These are phyloP conservation scores for Drechslerella coelobrocha DNA, from an alignment of 2,329 filamentous ascomycete genomes.

Conservation along the genomic window DNA sequence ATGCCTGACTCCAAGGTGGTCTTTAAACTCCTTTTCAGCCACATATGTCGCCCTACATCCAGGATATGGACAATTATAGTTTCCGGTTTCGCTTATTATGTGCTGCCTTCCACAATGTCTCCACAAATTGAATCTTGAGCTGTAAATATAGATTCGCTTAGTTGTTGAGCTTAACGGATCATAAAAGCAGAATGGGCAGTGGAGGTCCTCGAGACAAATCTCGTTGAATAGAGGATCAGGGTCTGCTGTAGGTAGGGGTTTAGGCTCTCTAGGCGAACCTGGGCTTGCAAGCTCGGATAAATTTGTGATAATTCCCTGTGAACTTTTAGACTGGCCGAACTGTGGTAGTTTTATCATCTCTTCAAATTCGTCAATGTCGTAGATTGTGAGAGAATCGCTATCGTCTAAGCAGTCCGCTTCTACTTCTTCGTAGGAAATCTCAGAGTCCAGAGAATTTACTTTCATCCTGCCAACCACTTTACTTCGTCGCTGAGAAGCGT, in stretches of 20 bases:
- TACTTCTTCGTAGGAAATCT: background rate
- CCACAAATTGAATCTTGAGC: conserved; percentile 11
- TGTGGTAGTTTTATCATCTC: conserved; percentile 2
- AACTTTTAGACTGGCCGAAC: background rate
- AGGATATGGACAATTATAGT: conserved; percentile 8
- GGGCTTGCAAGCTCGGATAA: conserved; percentile 5
- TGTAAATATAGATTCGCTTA: conserved; percentile 3
- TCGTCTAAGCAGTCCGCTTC: background rate
- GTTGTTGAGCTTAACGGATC: conserved; percentile 1
- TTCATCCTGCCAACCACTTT: conserved; percentile 5
- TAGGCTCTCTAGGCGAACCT: no score
- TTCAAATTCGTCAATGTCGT: conserved; percentile 7
- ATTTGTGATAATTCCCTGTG: conserved; percentile 5
- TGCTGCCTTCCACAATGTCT: conserved; percentile 9
- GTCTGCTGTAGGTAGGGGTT: no score
- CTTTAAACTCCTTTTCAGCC: background rate
- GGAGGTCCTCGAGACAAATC: background rate
- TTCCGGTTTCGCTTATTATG: background rate
- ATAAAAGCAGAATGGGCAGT: conserved; percentile 13
- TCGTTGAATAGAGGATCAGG: no score
- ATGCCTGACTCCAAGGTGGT: background rate
- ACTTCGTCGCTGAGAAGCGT: no score
- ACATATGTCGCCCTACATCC: background rate
- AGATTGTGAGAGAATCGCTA: conserved; percentile 11
- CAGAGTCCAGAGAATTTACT: conserved; percentile 4